Percentiles rank a stretch among this genome's conserved stretches.
Evolutionary conservation across 495 filamentous ascomycete genomes (phyloP).

Genomic region (Friedmanniomyces simplex): DNA sequence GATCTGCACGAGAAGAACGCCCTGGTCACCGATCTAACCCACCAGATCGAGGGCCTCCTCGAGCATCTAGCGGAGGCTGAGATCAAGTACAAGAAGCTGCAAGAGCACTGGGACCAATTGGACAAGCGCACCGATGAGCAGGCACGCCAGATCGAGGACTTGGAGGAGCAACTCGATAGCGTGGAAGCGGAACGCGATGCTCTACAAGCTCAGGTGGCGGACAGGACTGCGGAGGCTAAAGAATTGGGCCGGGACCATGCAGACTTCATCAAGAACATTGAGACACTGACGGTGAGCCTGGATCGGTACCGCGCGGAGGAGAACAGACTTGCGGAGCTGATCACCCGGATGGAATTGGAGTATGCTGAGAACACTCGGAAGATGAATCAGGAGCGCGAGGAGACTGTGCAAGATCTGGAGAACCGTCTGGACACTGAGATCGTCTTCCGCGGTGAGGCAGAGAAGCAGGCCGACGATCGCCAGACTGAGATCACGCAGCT

Average conservation of each 20-base stretch:
- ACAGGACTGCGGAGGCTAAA: constrained; percentile 35
- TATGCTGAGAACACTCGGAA: constrained; percentile 28
- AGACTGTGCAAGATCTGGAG: constrained; percentile 19
- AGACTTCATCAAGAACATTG: constrained; percentile 26
- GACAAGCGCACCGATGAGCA: constrained; percentile 41
- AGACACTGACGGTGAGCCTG: constrained; percentile 51
- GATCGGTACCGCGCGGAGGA: constrained; percentile 56
- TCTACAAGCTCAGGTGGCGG: constrained; percentile 42
- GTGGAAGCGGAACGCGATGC: constrained; percentile 22
- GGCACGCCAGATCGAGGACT: constrained; percentile 31
- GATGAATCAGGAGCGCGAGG: constrained; percentile 21
- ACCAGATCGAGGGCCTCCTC: constrained; percentile 19
- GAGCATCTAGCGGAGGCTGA: constrained; percentile 23
- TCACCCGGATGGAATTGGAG: constrained; percentile 49
- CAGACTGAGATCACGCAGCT: constrained; percentile 20
- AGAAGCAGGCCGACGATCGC: constrained; percentile 12
- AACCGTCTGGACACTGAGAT: constrained; percentile 18
- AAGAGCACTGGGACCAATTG: constrained; percentile 42
- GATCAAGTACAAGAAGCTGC: constrained; percentile 30
- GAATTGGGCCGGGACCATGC: constrained; percentile 17
- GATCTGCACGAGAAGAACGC: constrained; percentile 16
- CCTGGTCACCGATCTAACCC: constrained; percentile 6
- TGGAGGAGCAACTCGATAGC: constrained; percentile 19
- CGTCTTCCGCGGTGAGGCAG: constrained; percentile 14
- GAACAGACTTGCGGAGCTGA: constrained; percentile 48